Base-by-base conservation (phyloP, 2,329 filamentous ascomycete genomes). In the Neofusicoccum parvum region DNA sequence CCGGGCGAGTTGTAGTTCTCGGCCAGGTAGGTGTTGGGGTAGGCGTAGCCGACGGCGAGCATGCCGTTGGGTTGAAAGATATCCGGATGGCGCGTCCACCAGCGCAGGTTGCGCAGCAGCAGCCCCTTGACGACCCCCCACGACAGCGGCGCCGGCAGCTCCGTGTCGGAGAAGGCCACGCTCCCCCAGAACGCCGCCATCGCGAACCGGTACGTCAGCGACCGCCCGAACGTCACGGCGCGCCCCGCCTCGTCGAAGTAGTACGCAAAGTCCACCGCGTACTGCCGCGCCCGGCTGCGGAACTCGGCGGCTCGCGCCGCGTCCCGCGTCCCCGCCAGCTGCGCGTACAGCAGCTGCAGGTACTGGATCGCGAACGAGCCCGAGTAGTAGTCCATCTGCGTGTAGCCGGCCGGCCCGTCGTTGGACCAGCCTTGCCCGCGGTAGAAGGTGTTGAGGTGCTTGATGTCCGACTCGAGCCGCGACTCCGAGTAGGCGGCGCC, bases 131-230 rank as follows among this genome's bases (percentile, higher is more conserved):
- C 88, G 70, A 91, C 89, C 2, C 91, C 91, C 90, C 90, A 93
- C 2, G 88, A 90, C 62, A 94, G 79, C 0, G 91, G 90, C 7
- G 82, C 82, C 0, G 90, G 90, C 5, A 92, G 82, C 62, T 92
- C 89, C 59, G 92, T 88, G 69, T 88, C 88, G 3, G 90, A 90
- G 71, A 92, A 92, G 1, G 90, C 91, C 34, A 93, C 78, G 0
- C 90, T 89, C 12, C 90, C 88, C 91, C 91, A 94, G 79, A 94
- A 94, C 0, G 88, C 90, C n/a, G 90, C 88, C 88, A 93, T 93
- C 56, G 90, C 91, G 75, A 92, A 94, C n/a, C 91, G 86, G 75
- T 94, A 94, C 6, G 90, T 91, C 58, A 94, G 85, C 62, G 89
- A 92, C 54, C 91, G 86, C 3, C 91, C 91, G 69, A 92, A 94